phyloP scores from a whole-genome alignment of 2,329 filamentous ascomycete genomes.

The Fusarium sp. region DNA sequence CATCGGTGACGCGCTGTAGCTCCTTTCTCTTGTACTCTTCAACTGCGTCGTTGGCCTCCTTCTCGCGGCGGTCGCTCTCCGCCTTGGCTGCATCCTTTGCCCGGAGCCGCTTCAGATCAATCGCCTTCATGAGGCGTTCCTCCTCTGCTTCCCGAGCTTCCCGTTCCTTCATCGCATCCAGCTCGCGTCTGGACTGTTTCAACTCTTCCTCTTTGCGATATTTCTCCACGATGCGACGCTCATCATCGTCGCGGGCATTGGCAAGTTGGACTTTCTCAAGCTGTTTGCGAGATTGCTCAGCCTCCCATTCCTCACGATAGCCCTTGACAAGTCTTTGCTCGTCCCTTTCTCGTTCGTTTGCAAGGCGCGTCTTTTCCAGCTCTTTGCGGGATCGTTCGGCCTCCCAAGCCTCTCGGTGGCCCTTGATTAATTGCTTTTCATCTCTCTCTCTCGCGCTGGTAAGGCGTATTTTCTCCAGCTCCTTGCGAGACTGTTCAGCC shows the following conservation, averaged over 20 bases:
- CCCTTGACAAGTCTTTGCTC: conserved; percentile 54
- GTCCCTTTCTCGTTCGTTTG: conserved; percentile 53
- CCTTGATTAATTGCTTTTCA: conserved; percentile 53
- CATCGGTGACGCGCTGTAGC: conserved; percentile 57
- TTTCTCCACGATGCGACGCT: conserved; percentile 54
- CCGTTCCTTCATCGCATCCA: conserved; percentile 60
- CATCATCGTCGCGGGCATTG: conserved; percentile 50
- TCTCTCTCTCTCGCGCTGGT: conserved; percentile 54
- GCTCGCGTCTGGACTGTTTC: conserved; percentile 60
- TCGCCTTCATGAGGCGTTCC: conserved; percentile 63
- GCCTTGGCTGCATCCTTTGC: conserved; percentile 54
- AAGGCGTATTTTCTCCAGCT: conserved; percentile 60
- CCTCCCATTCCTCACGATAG: conserved; percentile 56
- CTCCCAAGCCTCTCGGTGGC: conserved; percentile 57
- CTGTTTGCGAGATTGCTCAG: conserved; percentile 40
- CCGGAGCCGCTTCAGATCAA: conserved; percentile 64
- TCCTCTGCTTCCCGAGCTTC: conserved; percentile 63
- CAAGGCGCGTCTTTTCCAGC: conserved; percentile 60
- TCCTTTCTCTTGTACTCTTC: conserved; percentile 63
- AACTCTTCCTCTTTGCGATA: conserved; percentile 59
- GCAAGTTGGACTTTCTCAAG: conserved; percentile 33
- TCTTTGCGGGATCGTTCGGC: conserved; percentile 55
- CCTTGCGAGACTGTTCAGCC: conserved; percentile 53
- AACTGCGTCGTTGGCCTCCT: conserved; percentile 63
- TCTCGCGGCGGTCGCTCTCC: conserved; percentile 53